Evolutionary conservation across 2,329 filamentous ascomycete genomes (phyloP).

Genomic region (Cladophialophora bantiana): DNA sequence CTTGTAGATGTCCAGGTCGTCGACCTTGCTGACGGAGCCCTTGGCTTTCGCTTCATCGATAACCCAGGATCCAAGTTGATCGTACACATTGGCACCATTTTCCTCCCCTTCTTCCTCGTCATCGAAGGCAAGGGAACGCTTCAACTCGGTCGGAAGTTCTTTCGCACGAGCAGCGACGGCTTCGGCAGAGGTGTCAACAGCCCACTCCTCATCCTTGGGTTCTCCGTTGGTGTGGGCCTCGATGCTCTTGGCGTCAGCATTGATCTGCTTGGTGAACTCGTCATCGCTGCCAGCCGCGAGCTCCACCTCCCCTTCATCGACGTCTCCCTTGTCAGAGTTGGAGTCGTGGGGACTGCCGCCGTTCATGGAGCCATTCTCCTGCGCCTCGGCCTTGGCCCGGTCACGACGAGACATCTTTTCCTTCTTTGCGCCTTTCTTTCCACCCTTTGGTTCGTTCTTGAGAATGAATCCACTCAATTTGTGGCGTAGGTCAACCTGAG

Average conservation of each 20-base stretch:
- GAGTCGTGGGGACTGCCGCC: conserved; percentile 71
- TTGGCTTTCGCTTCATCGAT: conserved; percentile 71
- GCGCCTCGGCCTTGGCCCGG: conserved; percentile 73
- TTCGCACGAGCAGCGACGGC: conserved; percentile 94
- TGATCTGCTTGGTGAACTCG: conserved; percentile 81
- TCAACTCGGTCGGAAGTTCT: conserved; percentile 91
- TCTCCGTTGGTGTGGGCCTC: conserved; percentile 67
- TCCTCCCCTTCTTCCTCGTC: conserved; percentile 82
- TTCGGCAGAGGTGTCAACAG: conserved; percentile 93
- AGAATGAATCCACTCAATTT: conserved; percentile 98
- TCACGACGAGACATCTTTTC: conserved; percentile 82
- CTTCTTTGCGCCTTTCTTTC: conserved; percentile 89
- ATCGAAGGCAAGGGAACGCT: conserved; percentile 84
- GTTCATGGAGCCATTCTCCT: conserved; percentile 63
- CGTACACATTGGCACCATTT: conserved; percentile 80
- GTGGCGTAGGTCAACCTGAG: conserved; percentile 87
- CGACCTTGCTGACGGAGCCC: conserved; percentile 77
- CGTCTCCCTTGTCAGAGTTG: conserved; percentile 65
- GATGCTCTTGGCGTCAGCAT: conserved; percentile 73
- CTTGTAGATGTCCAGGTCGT: conserved; percentile 89
- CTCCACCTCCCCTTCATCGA: conserved; percentile 70
- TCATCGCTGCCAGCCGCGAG: conserved; percentile 84
- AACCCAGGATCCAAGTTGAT: conserved; percentile 93
- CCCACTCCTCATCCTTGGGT: conserved; percentile 89
- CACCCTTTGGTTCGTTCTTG: conserved; percentile 92